Percentiles rank a stretch among this genome's conserved stretches.
These are phyloP conservation scores for Mycena vitilis DNA, from an alignment of 768 basidiomycete genomes.

Conservation along the genomic window DNA sequence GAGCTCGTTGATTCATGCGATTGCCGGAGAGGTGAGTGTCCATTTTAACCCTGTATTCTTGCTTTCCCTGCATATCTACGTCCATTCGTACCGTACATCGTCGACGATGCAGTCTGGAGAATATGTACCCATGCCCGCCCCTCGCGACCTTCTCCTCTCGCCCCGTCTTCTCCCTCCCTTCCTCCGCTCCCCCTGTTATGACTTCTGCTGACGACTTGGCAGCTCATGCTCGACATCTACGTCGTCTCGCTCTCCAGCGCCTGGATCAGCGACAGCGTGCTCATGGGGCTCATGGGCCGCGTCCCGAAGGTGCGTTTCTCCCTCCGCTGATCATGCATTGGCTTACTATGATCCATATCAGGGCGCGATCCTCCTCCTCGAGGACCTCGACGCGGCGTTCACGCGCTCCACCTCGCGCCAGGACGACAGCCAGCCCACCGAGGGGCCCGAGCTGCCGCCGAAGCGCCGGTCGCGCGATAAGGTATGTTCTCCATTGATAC, in stretches of 20 bases:
- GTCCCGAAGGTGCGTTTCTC: conserved; percentile 60
- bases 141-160: too few species aligned
- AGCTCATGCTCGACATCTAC: conserved; percentile 89
- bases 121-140: too few species aligned
- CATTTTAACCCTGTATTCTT: too few species aligned
- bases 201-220: neutral
- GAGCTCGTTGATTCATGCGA: conserved; percentile 85
- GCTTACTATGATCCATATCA: neutral
- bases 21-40: conserved; percentile 72
- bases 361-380: conserved; percentile 85
- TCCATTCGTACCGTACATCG: too few species aligned
- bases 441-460: conserved; percentile 35
- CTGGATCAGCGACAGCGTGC: conserved; percentile 89
- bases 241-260: conserved; percentile 88
- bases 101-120: too few species aligned
- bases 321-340: neutral
- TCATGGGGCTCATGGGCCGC: conserved; percentile 87
- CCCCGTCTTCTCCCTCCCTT: neutral
- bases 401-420: conserved; percentile 75
- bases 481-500: conserved; percentile 20
- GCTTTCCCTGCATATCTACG: too few species aligned
- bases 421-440: conserved; percentile 45
- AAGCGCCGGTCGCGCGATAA: conserved; percentile 33
- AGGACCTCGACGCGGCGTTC: conserved; percentile 93
- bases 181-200: too few species aligned